A percentile compares a stretch with the other conserved stretches of the same genome.
Conservation (phyloP, 164 flowering plant genomes). For the Magnolia kwangsiensis region DNA sequence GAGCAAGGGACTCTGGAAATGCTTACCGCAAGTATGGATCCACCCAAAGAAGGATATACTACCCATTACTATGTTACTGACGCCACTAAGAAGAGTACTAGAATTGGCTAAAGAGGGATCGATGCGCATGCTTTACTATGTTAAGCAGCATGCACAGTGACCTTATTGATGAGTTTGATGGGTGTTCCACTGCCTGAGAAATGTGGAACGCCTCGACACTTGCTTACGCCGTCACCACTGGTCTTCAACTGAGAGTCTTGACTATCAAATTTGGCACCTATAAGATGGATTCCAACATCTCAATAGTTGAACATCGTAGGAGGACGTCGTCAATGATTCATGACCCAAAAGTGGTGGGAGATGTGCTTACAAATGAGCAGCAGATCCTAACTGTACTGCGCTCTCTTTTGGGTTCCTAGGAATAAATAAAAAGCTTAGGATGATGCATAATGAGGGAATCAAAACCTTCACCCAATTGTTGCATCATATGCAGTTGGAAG, state of each 20-base stretch:
- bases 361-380: conserved; percentile 7
- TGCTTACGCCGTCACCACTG: neutral
- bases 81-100: neutral
- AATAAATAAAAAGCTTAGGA: neutral
- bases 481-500: conserved; percentile 1
- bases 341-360: neutral
- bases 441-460: conserved; percentile 12
- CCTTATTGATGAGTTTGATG: neutral
- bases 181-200: neutral
- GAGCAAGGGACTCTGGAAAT: neutral
- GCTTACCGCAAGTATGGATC: neutral
- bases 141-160: conserved; percentile 4
- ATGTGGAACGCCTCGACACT: neutral
- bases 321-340: conserved; percentile 1
- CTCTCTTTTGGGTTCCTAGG: neutral
- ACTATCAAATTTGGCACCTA: neutral
- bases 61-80: neutral
- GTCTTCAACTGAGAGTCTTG: neutral
- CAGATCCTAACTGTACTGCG: neutral
- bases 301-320: neutral
- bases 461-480: neutral
- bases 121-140: neutral
- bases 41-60: neutral
- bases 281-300: neutral
- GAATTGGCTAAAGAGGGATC: neutral